A percentile compares a stretch with the other conserved stretches of the same genome.
Evolutionary conservation across 768 basidiomycete genomes (phyloP).

Genomic region (Rhodotorula kratochvilovae): DNA sequence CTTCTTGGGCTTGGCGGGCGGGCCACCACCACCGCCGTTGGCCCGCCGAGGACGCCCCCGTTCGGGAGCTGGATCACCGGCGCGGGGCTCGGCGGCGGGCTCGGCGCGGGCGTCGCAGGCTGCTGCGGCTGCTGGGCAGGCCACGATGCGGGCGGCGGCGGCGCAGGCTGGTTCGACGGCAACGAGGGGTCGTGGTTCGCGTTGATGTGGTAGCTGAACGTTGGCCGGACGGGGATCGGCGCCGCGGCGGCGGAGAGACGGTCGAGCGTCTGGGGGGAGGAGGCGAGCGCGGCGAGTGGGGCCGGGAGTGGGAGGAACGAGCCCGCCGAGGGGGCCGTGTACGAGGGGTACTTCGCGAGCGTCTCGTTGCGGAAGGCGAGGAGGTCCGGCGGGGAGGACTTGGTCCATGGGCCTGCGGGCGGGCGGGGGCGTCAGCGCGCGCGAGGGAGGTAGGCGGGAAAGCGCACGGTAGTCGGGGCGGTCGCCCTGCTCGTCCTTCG

Average conservation of each 20-base stretch:
- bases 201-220: slow-evolving; percentile 34
- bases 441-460: background rate
- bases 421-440: slow-evolving; percentile 47
- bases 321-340: slow-evolving; percentile 56
- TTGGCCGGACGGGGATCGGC: slow-evolving; percentile 75
- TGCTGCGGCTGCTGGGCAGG: slow-evolving; percentile 18
- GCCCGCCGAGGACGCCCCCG: slow-evolving; percentile 46
- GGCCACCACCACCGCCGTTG: background rate
- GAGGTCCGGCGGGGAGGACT: slow-evolving; percentile 85
- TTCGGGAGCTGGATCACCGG: slow-evolving; percentile 43
- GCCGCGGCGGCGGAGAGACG: slow-evolving; percentile 79
- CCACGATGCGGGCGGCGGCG: slow-evolving; percentile 48
- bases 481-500: slow-evolving; percentile 42
- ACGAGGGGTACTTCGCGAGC: slow-evolving; percentile 92
- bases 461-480: slow-evolving; percentile 11
- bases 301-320: slow-evolving; percentile 33
- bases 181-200: slow-evolving; percentile 39
- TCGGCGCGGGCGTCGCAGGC: slow-evolving; percentile 33
- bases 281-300: slow-evolving; percentile 12
- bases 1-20: slow-evolving; percentile 81
- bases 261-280: slow-evolving; percentile 45
- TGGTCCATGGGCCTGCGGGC: slow-evolving; percentile 51
- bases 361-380: slow-evolving; percentile 85
- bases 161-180: slow-evolving; percentile 69
- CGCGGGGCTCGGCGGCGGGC: slow-evolving; percentile 38